A percentile compares a stretch with the other conserved stretches of the same genome.
phyloP scores from a whole-genome alignment of 202 grass and related monocot genomes.

The Carex sylvatica region DNA sequence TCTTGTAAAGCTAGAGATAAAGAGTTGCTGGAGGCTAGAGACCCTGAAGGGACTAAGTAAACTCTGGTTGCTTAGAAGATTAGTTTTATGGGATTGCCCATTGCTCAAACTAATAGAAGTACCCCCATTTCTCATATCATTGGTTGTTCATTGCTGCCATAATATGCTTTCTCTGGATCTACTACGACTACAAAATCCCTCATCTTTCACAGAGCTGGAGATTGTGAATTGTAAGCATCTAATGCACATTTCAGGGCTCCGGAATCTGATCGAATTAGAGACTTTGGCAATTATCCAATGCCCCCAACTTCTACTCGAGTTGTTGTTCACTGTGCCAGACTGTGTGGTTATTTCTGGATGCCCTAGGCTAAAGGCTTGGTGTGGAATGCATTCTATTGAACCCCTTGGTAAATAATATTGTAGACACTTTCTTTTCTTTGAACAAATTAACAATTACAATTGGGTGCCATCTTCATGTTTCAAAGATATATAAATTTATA shows the following conservation, averaged over 20 bases:
- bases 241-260: background rate
- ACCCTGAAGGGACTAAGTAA: background rate
- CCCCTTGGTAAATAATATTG: background rate
- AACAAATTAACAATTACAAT: background rate
- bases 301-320: conserved; percentile 17
- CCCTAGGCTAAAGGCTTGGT: conserved; percentile 39
- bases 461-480: background rate
- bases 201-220: conserved; percentile 28
- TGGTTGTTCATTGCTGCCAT: conserved; percentile 34
- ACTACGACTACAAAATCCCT: background rate
- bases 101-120: conserved; percentile 12
- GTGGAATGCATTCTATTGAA: conserved; percentile 23
- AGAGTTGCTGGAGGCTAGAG: conserved; percentile 25
- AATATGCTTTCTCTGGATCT: conserved; percentile 22
- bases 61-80: background rate
- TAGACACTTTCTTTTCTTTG: background rate
- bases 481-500: background rate
- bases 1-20: conserved; percentile 36
- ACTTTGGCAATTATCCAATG: conserved; percentile 29
- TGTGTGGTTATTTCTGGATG: conserved; percentile 23
- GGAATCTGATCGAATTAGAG: background rate
- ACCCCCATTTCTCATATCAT: conserved; percentile 12
- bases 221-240: conserved; percentile 30
- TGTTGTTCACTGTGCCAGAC: conserved; percentile 21
- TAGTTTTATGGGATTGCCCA: conserved; percentile 35